Evolutionary conservation across 2,329 filamentous ascomycete species (phyloP).

Genomic region (Stemphylium vesicarium): DNA sequence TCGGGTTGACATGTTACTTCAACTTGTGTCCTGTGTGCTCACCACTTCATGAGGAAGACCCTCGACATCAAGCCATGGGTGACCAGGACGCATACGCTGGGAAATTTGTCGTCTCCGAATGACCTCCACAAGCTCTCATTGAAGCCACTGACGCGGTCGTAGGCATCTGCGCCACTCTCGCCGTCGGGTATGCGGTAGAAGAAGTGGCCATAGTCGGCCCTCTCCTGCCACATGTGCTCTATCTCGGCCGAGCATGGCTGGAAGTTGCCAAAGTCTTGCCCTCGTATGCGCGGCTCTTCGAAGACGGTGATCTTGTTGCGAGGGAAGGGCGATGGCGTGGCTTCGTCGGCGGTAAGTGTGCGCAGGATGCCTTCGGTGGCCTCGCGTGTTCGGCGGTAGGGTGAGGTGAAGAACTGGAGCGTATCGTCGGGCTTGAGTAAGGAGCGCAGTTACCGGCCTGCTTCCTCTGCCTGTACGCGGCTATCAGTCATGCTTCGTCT

Average conservation of each 20-base stretch:
- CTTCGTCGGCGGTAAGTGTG: constrained; percentile 80
- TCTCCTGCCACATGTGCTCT: constrained; percentile 98
- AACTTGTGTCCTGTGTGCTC: no score
- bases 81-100: constrained; percentile 91
- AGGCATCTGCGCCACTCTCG: constrained; percentile 94
- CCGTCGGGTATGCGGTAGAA: constrained; percentile 98
- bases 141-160: constrained; percentile 93
- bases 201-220: constrained; percentile 98
- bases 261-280: constrained; percentile 99
- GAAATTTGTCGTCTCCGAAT: constrained; percentile 91
- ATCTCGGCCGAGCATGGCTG: constrained; percentile 96
- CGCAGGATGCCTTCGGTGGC: constrained; percentile 93
- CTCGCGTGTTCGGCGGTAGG: constrained; percentile 92
- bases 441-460: constrained; percentile 78
- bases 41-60: constrained; percentile 98
- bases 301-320: constrained; percentile 90
- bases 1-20: no score
- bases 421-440: constrained; percentile 90
- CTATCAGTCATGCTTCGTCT: no score
- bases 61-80: constrained; percentile 97
- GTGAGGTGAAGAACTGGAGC: constrained; percentile 95
- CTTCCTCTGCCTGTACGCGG: constrained; percentile 85
- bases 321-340: constrained; percentile 80
- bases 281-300: constrained; percentile 90
- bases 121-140: constrained; percentile 96